These are phyloP conservation scores for Vitis hybrid DNA, from an alignment of 177 flowering plant genomes.

Conservation along the genomic window DNA sequence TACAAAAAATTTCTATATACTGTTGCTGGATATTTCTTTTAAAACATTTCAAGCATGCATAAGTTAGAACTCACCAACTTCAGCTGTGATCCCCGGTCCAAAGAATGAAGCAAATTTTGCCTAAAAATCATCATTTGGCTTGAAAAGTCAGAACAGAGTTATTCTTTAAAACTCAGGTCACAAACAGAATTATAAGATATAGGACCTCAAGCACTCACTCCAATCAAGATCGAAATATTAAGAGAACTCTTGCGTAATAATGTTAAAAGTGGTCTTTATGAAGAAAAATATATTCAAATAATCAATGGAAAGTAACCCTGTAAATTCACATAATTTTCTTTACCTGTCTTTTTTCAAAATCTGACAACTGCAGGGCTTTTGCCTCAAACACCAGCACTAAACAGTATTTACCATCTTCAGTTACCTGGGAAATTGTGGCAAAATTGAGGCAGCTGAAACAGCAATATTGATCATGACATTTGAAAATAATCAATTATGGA, in stretches of 20 bases:
- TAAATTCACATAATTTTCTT: not conserved
- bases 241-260: not conserved
- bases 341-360: constrained; percentile 95
- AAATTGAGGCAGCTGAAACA: constrained; percentile 11
- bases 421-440: constrained; percentile 45
- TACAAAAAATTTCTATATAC: not conserved
- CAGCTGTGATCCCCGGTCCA: constrained; percentile 90
- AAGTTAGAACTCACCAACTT: constrained; percentile 63
- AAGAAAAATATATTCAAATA: not conserved
- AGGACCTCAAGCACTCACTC: not conserved
- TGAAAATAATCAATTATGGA: not conserved
- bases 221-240: no score
- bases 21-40: not conserved
- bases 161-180: not conserved
- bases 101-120: constrained; percentile 94
- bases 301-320: not conserved
- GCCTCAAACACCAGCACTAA: constrained; percentile 85
- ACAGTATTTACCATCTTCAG: constrained; percentile 84
- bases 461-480: not conserved
- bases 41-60: no score
- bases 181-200: not conserved
- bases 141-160: constrained; percentile 11
- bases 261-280: not conserved
- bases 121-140: constrained; percentile 28
- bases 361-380: constrained; percentile 74